These are phyloP conservation scores for Trichoderma sp. DNA, from an alignment of 2,329 filamentous ascomycete genomes.

Conservation along the genomic window DNA sequence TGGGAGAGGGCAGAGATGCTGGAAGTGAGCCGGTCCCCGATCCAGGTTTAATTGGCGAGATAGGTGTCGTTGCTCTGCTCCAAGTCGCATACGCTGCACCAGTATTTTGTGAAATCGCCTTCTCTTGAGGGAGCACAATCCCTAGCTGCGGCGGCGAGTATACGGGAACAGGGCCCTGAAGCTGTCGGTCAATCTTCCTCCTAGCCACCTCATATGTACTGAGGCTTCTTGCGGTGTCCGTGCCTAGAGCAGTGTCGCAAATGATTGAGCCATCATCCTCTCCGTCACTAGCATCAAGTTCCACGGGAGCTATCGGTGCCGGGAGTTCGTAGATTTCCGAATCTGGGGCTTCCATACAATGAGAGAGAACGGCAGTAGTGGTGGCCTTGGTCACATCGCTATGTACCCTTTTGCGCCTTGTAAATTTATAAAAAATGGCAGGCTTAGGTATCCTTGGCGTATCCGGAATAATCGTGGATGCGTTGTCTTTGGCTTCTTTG, in stretches of 20 bases:
- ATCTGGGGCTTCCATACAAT: constrained; percentile 33
- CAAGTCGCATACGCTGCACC: neutral
- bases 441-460: constrained; percentile 27
- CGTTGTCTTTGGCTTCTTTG: constrained; percentile 38
- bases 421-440: constrained; percentile 42
- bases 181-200: constrained; percentile 49
- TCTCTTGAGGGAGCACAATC: constrained; percentile 30
- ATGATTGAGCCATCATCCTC: constrained; percentile 37
- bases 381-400: constrained; percentile 25
- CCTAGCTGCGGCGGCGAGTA: constrained; percentile 43
- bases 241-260: constrained; percentile 41
- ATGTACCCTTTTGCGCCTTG: constrained; percentile 35
- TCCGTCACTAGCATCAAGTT: constrained; percentile 43
- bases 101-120: constrained; percentile 18
- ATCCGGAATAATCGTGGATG: constrained; percentile 31
- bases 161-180: constrained; percentile 48
- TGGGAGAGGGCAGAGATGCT: constrained; percentile 45
- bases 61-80: constrained; percentile 14
- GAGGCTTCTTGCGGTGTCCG: constrained; percentile 38
- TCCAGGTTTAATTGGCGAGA: constrained; percentile 24
- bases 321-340: constrained; percentile 53
- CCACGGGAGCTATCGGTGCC: constrained; percentile 44
- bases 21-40: constrained; percentile 25
- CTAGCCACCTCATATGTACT: constrained; percentile 51
- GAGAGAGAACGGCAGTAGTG: constrained; percentile 28